These are phyloP conservation scores for Picea engelmannii DNA, from an alignment of 83 land plant species.

Conservation along the genomic window DNA sequence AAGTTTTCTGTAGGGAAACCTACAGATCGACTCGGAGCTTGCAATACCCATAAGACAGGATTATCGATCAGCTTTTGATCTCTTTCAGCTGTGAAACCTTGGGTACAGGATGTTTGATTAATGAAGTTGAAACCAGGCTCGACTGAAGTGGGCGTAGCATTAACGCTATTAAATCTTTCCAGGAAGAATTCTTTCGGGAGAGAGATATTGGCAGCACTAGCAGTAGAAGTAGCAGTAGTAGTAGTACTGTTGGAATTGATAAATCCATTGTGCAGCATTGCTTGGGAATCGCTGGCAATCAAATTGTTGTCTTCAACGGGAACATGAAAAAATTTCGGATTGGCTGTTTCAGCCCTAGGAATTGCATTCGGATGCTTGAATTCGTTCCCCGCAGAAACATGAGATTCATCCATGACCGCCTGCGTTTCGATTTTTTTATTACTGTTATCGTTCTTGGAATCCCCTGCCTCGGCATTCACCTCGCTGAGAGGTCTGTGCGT, in stretches of 20 bases:
- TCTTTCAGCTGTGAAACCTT: not conserved
- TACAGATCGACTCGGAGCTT: not conserved
- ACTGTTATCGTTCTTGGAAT: not conserved
- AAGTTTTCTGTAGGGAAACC: not conserved
- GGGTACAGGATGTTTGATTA: not conserved
- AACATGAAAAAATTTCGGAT: not conserved
- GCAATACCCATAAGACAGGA: not conserved
- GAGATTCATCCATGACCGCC: not conserved
- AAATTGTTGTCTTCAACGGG: not conserved
- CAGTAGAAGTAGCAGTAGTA: not conserved
- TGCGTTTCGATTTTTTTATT: not conserved
- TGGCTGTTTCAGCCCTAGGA: not conserved
- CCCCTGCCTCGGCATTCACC: not conserved
- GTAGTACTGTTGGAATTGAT: not conserved
- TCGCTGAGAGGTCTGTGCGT: slow-evolving; percentile 31
- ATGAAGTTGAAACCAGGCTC: not conserved
- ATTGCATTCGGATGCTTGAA: not conserved
- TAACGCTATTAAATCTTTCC: not conserved
- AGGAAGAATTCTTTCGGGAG: not conserved
- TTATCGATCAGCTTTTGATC: not conserved
- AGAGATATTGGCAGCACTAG: not conserved
- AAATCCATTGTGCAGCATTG: not conserved
- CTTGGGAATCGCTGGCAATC: not conserved
- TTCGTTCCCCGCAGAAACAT: not conserved
- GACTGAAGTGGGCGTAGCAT: not conserved